Conservation (phyloP, 2,329 filamentous ascomycete species). For the Cercospora sojina region DNA sequence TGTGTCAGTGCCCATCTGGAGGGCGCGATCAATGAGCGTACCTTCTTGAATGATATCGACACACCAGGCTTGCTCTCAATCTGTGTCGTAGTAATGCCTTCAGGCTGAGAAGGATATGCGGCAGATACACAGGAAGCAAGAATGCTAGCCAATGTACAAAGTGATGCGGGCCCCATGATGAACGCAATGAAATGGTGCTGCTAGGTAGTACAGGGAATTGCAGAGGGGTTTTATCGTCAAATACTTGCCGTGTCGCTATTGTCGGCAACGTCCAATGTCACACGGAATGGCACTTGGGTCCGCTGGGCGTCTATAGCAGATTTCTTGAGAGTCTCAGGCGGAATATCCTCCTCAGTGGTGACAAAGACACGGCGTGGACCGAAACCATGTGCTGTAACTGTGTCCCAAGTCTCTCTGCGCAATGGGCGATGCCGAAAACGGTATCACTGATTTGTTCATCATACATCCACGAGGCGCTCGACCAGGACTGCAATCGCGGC, state of each 20-base stretch:
- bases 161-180: neutral
- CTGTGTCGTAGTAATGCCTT: slow-evolving; percentile 19
- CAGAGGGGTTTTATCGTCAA: neutral
- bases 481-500: neutral
- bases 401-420: neutral
- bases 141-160: slow-evolving; percentile 2
- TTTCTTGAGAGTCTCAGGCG: neutral
- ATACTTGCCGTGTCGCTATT: neutral
- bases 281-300: neutral
- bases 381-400: neutral
- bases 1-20: neutral
- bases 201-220: neutral
- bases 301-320: neutral
- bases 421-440: neutral
- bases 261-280: neutral
- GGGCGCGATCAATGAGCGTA: neutral
- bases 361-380: neutral
- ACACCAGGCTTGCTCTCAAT: slow-evolving; percentile 15
- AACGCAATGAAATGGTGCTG: neutral
- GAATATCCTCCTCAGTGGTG: neutral
- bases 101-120: slow-evolving; percentile 20
- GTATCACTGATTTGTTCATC: neutral
- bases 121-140: slow-evolving; percentile 14
- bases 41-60: slow-evolving; percentile 32
- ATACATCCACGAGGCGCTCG: neutral